phyloP scores from a whole-genome alignment of 257 asterid species.

The Scutellaria galericulata region DNA sequence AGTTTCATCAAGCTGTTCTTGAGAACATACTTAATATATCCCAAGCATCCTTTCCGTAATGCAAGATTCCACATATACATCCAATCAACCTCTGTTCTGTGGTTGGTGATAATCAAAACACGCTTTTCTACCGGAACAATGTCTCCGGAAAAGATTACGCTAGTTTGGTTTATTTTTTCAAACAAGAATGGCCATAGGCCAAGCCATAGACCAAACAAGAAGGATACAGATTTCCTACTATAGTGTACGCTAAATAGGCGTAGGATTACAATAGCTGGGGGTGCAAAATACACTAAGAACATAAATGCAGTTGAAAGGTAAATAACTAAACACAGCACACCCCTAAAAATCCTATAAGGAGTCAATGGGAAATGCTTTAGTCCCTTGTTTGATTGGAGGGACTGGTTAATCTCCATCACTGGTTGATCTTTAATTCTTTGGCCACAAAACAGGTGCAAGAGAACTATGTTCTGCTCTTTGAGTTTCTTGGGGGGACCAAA shows the following conservation, averaged over 20 bases:
- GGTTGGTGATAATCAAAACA: slow-evolving; percentile 76
- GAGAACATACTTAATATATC: slow-evolving; percentile 81
- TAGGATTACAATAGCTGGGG: slow-evolving; percentile 53
- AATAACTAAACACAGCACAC: slow-evolving; percentile 60
- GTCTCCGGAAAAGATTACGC: slow-evolving; percentile 83
- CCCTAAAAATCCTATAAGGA: slow-evolving; percentile 66
- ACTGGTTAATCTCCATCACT: slow-evolving; percentile 47
- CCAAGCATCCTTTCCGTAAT: slow-evolving; percentile 72
- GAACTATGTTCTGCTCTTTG: slow-evolving; percentile 17
- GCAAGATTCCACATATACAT: slow-evolving; percentile 97
- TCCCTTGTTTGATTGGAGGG: slow-evolving; percentile 48
- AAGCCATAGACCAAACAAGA: slow-evolving; percentile 81
- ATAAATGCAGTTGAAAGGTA: slow-evolving; percentile 74
- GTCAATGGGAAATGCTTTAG: slow-evolving; percentile 69
- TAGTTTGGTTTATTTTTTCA: slow-evolving; percentile 82
- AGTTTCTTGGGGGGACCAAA: slow-evolving; percentile 24
- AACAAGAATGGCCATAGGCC: slow-evolving; percentile 95
- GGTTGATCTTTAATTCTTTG: slow-evolving; percentile 15
- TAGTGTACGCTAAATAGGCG: slow-evolving; percentile 72
- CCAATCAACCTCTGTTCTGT: slow-evolving; percentile 98
- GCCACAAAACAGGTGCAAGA: slow-evolving; percentile 15
- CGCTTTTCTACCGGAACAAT: slow-evolving; percentile 71
- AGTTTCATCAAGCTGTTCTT: slow-evolving; percentile 91
- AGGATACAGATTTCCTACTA: slow-evolving; percentile 72
- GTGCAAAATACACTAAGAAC: slow-evolving; percentile 70